Evolutionary conservation across 176 grass and related monocot genomes (phyloP).

Genomic region (bread wheat (Triticum aestivum)): DNA sequence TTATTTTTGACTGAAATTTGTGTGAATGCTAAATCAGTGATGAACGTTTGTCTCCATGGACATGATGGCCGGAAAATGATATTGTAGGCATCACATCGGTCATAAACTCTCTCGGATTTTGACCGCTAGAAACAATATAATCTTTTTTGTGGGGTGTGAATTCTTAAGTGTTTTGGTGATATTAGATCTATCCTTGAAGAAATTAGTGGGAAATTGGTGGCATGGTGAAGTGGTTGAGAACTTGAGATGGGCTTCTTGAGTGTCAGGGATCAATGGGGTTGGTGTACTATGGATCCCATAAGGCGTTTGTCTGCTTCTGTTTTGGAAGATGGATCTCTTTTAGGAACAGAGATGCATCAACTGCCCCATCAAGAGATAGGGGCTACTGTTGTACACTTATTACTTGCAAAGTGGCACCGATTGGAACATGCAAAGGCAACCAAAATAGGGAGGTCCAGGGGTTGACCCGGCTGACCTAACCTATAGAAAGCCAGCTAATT

Average conservation of each 20-base stretch:
- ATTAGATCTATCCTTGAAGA: rapidly evolving
- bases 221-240: not conserved
- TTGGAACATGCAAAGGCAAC: not conserved
- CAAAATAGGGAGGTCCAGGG: conserved; percentile 11
- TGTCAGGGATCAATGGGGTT: not conserved
- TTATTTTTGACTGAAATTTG: not conserved
- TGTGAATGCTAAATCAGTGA: no score
- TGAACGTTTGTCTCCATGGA: no score
- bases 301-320: not conserved
- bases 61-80: no score
- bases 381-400: not conserved
- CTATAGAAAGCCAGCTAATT: not conserved
- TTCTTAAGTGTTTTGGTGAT: not conserved
- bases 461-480: not conserved
- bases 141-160: not conserved
- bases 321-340: conserved; percentile 4
- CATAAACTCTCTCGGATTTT: not conserved
- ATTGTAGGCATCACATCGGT: no score
- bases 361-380: not conserved
- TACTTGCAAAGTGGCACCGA: not conserved
- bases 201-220: not conserved
- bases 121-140: not conserved
- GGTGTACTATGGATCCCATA: not conserved
- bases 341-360: not conserved
- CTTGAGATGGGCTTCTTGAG: not conserved